A percentile compares a stretch with the other conserved stretches of the same genome.
Evolutionary conservation across 208 protist species (phyloP).

Genomic region (Acanthamoeba triangularis): DNA sequence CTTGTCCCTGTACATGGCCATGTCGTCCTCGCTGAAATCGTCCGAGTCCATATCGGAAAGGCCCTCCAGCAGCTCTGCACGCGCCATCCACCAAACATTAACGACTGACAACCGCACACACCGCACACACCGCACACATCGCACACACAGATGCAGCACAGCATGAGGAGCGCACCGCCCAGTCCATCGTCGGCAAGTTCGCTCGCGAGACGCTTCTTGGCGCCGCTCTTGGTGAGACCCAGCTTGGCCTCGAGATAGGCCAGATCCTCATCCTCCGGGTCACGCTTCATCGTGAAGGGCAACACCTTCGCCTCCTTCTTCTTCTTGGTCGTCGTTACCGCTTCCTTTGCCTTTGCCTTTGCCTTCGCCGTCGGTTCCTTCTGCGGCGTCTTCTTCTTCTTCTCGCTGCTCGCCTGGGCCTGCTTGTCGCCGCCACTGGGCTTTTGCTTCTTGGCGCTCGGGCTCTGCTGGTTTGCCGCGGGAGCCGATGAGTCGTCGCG

Average conservation of each 20-base stretch:
- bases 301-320: not conserved
- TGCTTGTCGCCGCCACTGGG: not conserved
- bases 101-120: too few relatives aligned
- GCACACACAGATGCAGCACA: too few relatives aligned
- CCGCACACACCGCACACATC: not conserved
- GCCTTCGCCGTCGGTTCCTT: not conserved
- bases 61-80: constrained; percentile 5
- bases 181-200: constrained; percentile 36
- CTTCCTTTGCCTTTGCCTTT: not conserved
- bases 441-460: constrained; percentile 15
- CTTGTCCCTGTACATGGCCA: not conserved
- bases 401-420: not conserved
- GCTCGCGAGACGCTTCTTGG: constrained; percentile 5
- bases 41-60: not conserved
- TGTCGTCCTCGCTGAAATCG: not conserved
- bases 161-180: not conserved
- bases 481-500: not conserved
- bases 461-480: not conserved
- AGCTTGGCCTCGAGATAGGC: constrained; percentile 36
- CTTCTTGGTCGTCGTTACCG: not conserved
- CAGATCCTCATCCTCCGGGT: not conserved
- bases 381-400: not conserved
- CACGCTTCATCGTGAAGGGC: not conserved
- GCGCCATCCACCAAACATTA: too few relatives aligned
- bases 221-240: not conserved